Evolutionary conservation across 805 yeast species (phyloP), one percentile per base, ranked within the genome.

Genomic region (Tetrapisispora iriomotensis): DNA sequence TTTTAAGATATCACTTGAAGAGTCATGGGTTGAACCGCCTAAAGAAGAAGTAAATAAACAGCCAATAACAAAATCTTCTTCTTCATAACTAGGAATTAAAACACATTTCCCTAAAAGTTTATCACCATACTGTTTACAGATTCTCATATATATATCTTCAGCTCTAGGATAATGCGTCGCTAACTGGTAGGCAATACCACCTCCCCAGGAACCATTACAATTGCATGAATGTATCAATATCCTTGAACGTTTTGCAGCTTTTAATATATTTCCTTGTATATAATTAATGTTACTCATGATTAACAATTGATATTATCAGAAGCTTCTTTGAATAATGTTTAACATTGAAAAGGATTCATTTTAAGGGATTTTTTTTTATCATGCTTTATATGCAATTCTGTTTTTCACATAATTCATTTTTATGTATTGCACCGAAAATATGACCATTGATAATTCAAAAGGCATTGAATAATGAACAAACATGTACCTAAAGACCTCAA

Each of bases 121-220:
- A 8, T 42, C 29, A 2, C 54, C 55, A 39, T 45, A 40, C 33
- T 42, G 26, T 6, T 49, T 48, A 36, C 63, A 58, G 9, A 51
- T 25, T 10, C 48, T 44, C 10, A 46, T 39, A 49, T 85, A 82
- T 4, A 50, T 45, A 33, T 54, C 46, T 48, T 73, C 81, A 4
- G 90, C 73, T 2, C 64, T 51, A 2, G 85, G 87, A 55, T 69
- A 84, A 34, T 63, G 57, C 14, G 48, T 39, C 19, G 68, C 71
- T 50, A 85, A 74, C 20, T 61, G 71, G 3, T 65, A 66, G 0
- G 94, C 94, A 2, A 85, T 72, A 0, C 95, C 95, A 3, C 84
- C 90, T 4, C 92, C 92, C 95, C 95, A 85, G 1, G 67, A 51
- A 0, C 94, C 95, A 20, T 67, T 65, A 28, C 86, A 77, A 54